Base-by-base conservation (phyloP, 306 rosid species). In the Abrus precatorius region DNA sequence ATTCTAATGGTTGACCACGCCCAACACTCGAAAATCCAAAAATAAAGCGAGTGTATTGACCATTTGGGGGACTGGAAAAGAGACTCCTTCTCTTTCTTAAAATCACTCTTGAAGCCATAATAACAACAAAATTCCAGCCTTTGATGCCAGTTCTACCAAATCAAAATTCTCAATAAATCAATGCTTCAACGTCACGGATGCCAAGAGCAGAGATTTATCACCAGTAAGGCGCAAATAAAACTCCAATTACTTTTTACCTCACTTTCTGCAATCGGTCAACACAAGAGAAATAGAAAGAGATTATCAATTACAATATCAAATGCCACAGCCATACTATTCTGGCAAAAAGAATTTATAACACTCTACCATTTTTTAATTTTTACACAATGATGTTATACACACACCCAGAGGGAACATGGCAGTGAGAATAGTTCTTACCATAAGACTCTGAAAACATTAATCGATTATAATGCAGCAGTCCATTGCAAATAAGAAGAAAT, bases 61-160 rank as follows among this genome's bases (percentile, higher is more conserved):
- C 28, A 53, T 9, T 45, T 7, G 74, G 30, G 4, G 74, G 47
- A 12, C 49, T 78, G 57, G 40, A 63, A 44, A 78, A 78, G 52
- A 80, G 55, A 75, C 3, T 68, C 41, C 86, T 88, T 61, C 76
- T 91, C 81, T 89, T 85, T 55, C 83, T 81, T 66, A 89, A 80
- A 84, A 93, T 77, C 38, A 88, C 89, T 60, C 80, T 82, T 6
- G 89, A 88, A 67, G 97, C 93, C 97, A 91, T 93, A 67, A 91
- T 93, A 67, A 9, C 83, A 84, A 32, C 38, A 7, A 79, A 73
- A 40, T 79, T 69, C 47, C 41, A 67, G 62, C 65, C 72, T 30
- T 61, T 30, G 36, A 76, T 50, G 38, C 20, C 81, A 78, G 3
- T 59, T 74, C 13, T 66, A 59, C 10, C 68, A 1, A 57, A 52